These are phyloP conservation scores for Gossypium sturtianum DNA, from an alignment of 345 rosid genomes.

Conservation along the genomic window DNA sequence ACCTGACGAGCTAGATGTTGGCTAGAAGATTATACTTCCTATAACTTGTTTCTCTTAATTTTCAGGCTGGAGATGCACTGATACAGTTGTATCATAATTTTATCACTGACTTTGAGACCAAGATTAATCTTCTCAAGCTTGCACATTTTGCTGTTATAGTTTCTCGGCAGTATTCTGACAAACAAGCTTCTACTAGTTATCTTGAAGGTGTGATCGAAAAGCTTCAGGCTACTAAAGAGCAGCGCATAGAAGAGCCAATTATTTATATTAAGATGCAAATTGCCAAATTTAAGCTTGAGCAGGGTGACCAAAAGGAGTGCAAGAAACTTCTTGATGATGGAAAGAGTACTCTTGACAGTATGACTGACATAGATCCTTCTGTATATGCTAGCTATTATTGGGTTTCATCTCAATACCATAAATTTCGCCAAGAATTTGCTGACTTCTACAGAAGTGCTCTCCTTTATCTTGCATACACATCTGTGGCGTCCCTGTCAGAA, in stretches of 20 bases:
- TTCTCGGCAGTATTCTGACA: constrained; percentile 86
- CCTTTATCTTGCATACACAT: constrained; percentile 87
- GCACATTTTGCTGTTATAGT: constrained; percentile 93
- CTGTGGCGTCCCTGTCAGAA: constrained; percentile 85
- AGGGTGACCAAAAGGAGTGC: constrained; percentile 84
- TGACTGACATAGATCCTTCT: constrained; percentile 98
- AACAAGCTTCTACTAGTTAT: constrained; percentile 82
- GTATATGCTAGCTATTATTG: constrained; percentile 84
- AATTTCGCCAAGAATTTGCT: constrained; percentile 78
- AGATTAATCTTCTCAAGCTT: constrained; percentile 95
- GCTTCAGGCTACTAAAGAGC: constrained; percentile 77
- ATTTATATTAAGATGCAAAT: constrained; percentile 85
- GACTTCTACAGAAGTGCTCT: constrained; percentile 91
- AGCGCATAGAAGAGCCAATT: constrained; percentile 74
- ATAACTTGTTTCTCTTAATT: background rate
- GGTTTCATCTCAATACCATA: constrained; percentile 91
- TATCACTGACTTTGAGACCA: constrained; percentile 96
- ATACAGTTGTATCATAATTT: constrained; percentile 90
- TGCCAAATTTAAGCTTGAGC: constrained; percentile 81
- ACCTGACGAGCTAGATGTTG: background rate
- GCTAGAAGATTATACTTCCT: background rate
- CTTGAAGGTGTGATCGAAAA: constrained; percentile 89
- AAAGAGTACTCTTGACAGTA: constrained; percentile 72
- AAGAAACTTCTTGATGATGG: constrained; percentile 90
- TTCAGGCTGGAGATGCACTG: constrained; percentile 88